Percentiles rank a stretch among this genome's conserved stretches.
phyloP scores from a whole-genome alignment of 305 asterid genomes.

The Withania somnifera region DNA sequence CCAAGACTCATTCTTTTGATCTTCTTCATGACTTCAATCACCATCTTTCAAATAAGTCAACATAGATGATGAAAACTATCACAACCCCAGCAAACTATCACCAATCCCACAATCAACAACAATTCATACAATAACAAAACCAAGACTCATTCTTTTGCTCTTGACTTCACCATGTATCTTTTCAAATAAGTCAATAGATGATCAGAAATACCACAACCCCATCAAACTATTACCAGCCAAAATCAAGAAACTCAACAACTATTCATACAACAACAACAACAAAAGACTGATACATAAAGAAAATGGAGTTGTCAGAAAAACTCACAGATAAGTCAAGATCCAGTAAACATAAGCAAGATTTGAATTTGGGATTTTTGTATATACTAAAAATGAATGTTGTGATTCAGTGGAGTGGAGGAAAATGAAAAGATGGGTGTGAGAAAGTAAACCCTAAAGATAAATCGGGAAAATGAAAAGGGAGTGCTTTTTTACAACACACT shows the following conservation, averaged over 20 bases:
- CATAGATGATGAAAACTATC: too few relatives aligned
- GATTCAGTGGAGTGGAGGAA: not conserved
- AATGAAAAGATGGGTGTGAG: not conserved
- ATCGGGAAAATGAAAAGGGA: not conserved
- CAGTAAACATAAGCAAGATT: not conserved
- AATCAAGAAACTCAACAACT: not conserved
- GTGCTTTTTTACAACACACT: not conserved
- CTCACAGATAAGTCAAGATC: not conserved
- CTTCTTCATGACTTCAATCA: too few relatives aligned
- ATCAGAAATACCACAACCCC: not conserved
- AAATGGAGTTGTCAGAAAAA: not conserved
- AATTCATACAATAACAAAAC: too few relatives aligned
- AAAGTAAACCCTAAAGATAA: constrained; percentile 6
- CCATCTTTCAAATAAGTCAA: too few relatives aligned
- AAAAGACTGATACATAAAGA: not conserved
- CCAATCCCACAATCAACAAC: too few relatives aligned
- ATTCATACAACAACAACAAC: not conserved
- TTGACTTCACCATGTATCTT: not conserved
- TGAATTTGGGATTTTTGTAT: not conserved
- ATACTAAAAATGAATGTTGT: not conserved
- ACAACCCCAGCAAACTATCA: too few relatives aligned
- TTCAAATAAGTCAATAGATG: too few relatives aligned
- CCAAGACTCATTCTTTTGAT: too few relatives aligned
- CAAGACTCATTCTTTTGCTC: too few relatives aligned
- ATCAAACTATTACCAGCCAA: not conserved